phyloP scores from a whole-genome alignment of 768 basidiomycete genomes.

The Naganishia onofrii region DNA sequence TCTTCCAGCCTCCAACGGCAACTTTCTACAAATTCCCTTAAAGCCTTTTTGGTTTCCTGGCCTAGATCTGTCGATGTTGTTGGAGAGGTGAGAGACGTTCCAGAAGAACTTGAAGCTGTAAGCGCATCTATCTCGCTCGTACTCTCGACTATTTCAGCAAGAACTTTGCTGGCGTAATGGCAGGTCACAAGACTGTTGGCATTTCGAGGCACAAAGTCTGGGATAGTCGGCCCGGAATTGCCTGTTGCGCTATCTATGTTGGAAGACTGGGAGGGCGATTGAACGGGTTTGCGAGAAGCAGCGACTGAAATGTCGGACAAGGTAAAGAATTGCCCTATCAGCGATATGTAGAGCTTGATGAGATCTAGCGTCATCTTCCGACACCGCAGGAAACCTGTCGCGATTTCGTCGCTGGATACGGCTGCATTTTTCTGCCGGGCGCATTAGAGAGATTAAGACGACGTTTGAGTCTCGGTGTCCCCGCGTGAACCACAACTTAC shows the following conservation, averaged over 20 bases:
- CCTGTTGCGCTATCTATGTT: conserved; percentile 21
- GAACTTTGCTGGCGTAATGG: conserved; percentile 72
- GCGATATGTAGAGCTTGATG: conserved; percentile 76
- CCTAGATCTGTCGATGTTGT: conserved; percentile 13
- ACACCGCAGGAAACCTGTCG: conserved; percentile 59
- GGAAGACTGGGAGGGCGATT: conserved; percentile 45
- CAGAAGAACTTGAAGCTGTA: conserved; percentile 69
- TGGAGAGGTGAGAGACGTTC: conserved; percentile 36
- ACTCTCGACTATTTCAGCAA: conserved; percentile 81
- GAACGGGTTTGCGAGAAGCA: conserved; percentile 54
- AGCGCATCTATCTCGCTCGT: conserved; percentile 70
- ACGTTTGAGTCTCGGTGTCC: conserved; percentile 4
- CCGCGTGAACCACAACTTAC: conserved; percentile 54
- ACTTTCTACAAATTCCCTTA: conserved; percentile 75
- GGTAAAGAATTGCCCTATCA: conserved; percentile 80
- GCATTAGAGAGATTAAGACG: no score
- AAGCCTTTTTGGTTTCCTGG: conserved; percentile 51
- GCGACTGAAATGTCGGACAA: conserved; percentile 74
- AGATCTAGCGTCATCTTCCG: conserved; percentile 84
- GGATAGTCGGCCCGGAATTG: conserved; percentile 53
- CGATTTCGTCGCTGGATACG: background rate
- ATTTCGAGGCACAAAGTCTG: conserved; percentile 57
- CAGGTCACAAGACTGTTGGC: conserved; percentile 79
- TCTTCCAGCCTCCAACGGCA: conserved; percentile 85
- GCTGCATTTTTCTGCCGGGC: background rate